phyloP scores from a whole-genome alignment of 257 asterid genomes.

The Capsicum chinense region DNA sequence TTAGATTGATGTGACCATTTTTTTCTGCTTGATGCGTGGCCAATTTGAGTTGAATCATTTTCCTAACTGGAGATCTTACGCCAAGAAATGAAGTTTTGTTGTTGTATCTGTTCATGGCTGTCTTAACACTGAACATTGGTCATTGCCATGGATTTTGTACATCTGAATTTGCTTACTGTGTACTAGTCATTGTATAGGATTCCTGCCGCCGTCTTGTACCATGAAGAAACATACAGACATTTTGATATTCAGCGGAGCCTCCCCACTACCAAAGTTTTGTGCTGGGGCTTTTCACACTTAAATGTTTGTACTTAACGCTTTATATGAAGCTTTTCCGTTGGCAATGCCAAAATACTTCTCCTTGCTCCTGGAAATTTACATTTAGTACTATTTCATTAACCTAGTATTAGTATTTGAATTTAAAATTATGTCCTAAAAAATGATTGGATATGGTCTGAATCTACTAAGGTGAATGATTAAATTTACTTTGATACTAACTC shows the following conservation, averaged over 20 bases:
- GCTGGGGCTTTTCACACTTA: not conserved
- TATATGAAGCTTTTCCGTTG: not conserved
- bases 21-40: not conserved
- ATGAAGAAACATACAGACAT: conserved; percentile 2
- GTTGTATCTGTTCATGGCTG: not conserved
- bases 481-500: too few relatives aligned
- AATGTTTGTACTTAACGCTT: not conserved
- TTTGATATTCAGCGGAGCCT: conserved; percentile 15
- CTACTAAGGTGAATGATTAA: too few relatives aligned
- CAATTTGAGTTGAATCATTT: not conserved
- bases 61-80: not conserved
- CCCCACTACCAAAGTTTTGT: not conserved
- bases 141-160: conserved; percentile 10
- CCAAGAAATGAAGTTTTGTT: not conserved
- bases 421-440: not conserved
- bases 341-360: not conserved
- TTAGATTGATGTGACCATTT: conserved; percentile 19
- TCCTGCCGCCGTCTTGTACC: conserved; percentile 7
- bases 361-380: conserved; percentile 10
- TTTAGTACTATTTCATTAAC: not conserved
- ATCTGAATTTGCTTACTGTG: not conserved
- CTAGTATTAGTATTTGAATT: not conserved
- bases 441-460: not conserved
- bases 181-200: conserved; percentile 23
- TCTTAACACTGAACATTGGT: not conserved